Percentiles rank a stretch among this genome's conserved stretches.
Conservation (phyloP, 2,329 filamentous ascomycete genomes). For the Paraconiothyrium sp. region DNA sequence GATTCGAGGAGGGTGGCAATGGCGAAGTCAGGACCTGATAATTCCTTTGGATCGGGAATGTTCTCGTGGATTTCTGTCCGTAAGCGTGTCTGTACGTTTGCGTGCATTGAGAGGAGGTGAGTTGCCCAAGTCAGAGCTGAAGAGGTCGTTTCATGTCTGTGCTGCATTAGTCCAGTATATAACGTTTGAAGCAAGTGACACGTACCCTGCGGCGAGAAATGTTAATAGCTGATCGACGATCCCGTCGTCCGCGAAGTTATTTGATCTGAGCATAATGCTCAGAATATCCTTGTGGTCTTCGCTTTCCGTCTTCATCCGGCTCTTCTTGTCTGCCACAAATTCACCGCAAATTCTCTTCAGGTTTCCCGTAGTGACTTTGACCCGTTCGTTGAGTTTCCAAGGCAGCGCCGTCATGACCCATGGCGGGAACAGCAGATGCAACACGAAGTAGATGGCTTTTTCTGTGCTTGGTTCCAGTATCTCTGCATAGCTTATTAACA, state of each 20-base stretch:
- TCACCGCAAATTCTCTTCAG: conserved; percentile 55
- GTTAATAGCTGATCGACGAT: conserved; percentile 66
- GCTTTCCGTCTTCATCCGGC: conserved; percentile 45
- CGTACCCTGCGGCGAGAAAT: conserved; percentile 64
- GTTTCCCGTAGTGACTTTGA: conserved; percentile 48
- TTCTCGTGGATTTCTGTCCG: conserved; percentile 72
- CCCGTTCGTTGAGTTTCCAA: conserved; percentile 57
- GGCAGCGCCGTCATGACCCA: conserved; percentile 55
- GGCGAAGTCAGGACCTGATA: conserved; percentile 30
- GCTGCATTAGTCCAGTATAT: conserved; percentile 12
- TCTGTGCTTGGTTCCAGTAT: conserved; percentile 58
- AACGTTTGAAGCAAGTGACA: conserved; percentile 8
- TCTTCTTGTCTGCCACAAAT: conserved; percentile 60
- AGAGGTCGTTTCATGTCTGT: conserved; percentile 77
- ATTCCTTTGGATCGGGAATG: conserved; percentile 59
- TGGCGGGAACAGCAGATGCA: conserved; percentile 50
- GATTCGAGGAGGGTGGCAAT: conserved; percentile 53
- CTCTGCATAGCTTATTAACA: conserved; percentile 44
- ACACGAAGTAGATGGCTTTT: conserved; percentile 57
- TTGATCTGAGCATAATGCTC: conserved; percentile 61
- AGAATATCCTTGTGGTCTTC: conserved; percentile 54
- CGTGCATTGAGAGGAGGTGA: conserved; percentile 73
- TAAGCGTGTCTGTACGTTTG: conserved; percentile 71
- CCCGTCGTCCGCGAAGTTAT: conserved; percentile 62
- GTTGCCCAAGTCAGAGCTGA: conserved; percentile 78